These are phyloP conservation scores for Podospora sp. DNA, from an alignment of 495 filamentous ascomycete species.

Conservation along the genomic window DNA sequence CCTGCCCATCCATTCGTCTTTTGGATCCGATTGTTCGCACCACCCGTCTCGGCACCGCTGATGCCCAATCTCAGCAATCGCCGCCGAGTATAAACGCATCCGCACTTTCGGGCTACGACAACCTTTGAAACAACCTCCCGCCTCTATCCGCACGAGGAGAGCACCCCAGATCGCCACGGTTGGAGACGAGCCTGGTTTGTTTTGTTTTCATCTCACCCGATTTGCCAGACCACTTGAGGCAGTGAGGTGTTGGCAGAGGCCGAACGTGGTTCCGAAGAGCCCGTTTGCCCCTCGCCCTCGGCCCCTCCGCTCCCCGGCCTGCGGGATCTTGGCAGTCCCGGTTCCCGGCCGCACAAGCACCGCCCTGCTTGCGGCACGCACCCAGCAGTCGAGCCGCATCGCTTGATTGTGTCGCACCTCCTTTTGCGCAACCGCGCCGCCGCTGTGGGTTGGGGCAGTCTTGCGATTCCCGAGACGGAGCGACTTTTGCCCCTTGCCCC, in stretches of 20 bases:
- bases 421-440: not conserved
- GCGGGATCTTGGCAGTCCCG: not conserved
- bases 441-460: conserved; percentile 13
- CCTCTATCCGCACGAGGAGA: not conserved
- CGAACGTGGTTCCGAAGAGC: not conserved
- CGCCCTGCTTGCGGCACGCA: conserved; percentile 5
- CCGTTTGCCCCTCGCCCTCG: not conserved
- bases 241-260: not conserved
- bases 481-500: not conserved
- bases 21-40: not conserved
- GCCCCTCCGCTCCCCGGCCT: conserved; percentile 10
- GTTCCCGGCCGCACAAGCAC: not conserved
- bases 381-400: conserved; percentile 9
- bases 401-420: not conserved
- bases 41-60: conserved; percentile 4
- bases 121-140: not conserved
- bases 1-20: not conserved
- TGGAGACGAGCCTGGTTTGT: too few relatives aligned
- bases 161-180: not conserved
- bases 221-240: not conserved
- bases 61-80: not conserved
- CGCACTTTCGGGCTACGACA: not conserved
- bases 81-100: not conserved
- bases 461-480: not conserved
- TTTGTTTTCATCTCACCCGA: not conserved